Conservation (phyloP, 108 stramenopile genomes). For the Aurantiochytrium sp. region DNA sequence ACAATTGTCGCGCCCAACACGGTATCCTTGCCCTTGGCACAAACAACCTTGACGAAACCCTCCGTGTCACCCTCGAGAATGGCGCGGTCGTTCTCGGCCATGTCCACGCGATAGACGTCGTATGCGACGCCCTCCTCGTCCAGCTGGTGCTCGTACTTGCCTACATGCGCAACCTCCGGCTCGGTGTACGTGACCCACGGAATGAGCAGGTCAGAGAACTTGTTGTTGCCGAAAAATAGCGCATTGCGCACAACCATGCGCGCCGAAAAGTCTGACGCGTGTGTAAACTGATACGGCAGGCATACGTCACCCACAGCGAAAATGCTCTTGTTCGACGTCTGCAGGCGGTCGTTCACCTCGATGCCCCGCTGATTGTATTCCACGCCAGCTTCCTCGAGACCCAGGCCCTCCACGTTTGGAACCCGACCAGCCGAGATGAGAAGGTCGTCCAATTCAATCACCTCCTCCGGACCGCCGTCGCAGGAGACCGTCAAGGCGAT, state of each 20-base stretch:
- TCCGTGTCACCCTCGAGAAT: conserved; percentile 68
- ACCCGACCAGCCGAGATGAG: conserved; percentile 75
- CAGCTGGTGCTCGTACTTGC: conserved; percentile 64
- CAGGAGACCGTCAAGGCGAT: neutral
- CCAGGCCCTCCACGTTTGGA: conserved; percentile 80
- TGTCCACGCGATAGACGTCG: conserved; percentile 50
- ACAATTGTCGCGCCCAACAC: conserved; percentile 88
- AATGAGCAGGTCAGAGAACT: conserved; percentile 68
- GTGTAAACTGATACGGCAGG: conserved; percentile 71
- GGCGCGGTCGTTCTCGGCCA: conserved; percentile 84
- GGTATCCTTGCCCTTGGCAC: conserved; percentile 69
- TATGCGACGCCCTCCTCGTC: conserved; percentile 55
- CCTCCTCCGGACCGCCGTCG: conserved; percentile 14
- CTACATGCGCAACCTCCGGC: conserved; percentile 85
- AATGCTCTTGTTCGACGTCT: conserved; percentile 69
- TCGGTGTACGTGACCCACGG: conserved; percentile 88
- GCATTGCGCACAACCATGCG: conserved; percentile 83
- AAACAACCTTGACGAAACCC: conserved; percentile 79
- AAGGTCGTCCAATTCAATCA: conserved; percentile 69
- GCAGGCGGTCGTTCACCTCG: conserved; percentile 65
- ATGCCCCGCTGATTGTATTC: conserved; percentile 67
- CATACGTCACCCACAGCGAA: conserved; percentile 87
- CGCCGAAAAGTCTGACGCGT: conserved; percentile 84
- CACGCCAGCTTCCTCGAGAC: conserved; percentile 72
- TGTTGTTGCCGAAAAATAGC: conserved; percentile 73